Evolutionary conservation across 768 basidiomycete species (phyloP).

Genomic region (Xanthoconium stramineum): DNA sequence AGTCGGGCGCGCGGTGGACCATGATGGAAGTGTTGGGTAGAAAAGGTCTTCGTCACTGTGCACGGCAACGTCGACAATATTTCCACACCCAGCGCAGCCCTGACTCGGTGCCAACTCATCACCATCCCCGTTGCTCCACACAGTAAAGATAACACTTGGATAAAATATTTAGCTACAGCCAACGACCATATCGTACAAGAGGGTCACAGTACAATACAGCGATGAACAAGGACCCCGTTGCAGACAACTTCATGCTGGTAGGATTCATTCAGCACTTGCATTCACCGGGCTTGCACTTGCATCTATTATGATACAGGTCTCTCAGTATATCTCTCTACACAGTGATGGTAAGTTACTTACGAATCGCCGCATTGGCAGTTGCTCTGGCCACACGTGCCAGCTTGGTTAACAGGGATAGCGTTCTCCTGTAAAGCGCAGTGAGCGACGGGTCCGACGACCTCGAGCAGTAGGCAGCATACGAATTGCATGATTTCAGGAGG

Average conservation of each 20-base stretch:
- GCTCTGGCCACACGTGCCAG: constrained; percentile 1
- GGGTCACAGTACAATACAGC: too few relatives aligned
- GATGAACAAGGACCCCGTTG: too few relatives aligned
- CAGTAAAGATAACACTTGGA: too few relatives aligned
- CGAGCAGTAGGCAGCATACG: constrained; percentile 1
- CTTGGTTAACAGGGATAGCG: constrained; percentile 15
- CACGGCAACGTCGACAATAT: background rate
- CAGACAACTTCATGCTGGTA: too few relatives aligned
- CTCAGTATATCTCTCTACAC: too few relatives aligned
- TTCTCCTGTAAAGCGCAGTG: constrained; percentile 4
- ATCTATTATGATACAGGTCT: too few relatives aligned
- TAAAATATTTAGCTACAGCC: too few relatives aligned
- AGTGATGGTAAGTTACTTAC: background rate
- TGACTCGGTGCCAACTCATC: background rate
- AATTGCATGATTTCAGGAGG: constrained; percentile 11
- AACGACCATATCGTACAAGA: too few relatives aligned
- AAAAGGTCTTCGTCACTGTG: background rate
- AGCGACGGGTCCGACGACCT: background rate
- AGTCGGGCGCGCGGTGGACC: constrained; percentile 74
- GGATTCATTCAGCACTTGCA: too few relatives aligned
- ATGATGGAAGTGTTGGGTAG: constrained; percentile 30
- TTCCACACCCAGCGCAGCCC: background rate
- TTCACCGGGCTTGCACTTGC: too few relatives aligned
- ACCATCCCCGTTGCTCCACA: too few relatives aligned
- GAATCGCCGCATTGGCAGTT: constrained; percentile 7